Evolutionary conservation across 495 filamentous ascomycete species (phyloP), one percentile per base, ranked within the genome.

Genomic region (Talaromyces borbonicus): DNA sequence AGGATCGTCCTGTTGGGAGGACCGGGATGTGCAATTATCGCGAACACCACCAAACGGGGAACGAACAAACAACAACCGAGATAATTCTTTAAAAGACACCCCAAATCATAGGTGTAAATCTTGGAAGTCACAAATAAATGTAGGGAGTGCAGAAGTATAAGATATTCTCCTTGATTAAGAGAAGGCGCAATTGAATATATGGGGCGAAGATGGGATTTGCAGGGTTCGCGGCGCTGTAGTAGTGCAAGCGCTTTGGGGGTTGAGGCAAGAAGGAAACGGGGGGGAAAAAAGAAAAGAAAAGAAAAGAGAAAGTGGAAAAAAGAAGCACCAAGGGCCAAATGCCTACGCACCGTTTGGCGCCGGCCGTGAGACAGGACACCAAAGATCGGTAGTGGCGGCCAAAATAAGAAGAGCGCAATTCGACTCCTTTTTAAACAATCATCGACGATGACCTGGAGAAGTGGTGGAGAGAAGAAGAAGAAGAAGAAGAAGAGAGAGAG

Each of bases 301-400:
- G 11, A 22, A 41, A 26, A 41, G 6, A n/a, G 38, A 26, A 8
- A 25, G 12, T 26, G 19, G 16, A 24, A 16, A 24, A 4, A 9
- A 41, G 12, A 18, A 50, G 52, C 48, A 56, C 52, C 53, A 47
- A 47, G 62, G 67, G 67, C 66, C 67, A 64, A 65, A 67, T 71
- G 66, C 67, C 68, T 69, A 72, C 65, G 68, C 68, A 72, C 68
- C 68, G 67, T 71, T 69, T 72, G 68, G 68, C 68, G 68, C 68
- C 68, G 67, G 68, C 61, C 68, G 67, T 68, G 60, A 73, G 66
- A 73, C 67, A 71, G 69, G 69, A 71, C 69, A 73, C 68, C 69
- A 70, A 69, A 61, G 61, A 70, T 64, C 67, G 69, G 67, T 67
- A 69, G 66, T 71, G 69, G 69, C 67, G 69, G 66, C 69, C 67